Conservation (phyloP, 768 basidiomycete genomes). For the Ramaria sp. region DNA sequence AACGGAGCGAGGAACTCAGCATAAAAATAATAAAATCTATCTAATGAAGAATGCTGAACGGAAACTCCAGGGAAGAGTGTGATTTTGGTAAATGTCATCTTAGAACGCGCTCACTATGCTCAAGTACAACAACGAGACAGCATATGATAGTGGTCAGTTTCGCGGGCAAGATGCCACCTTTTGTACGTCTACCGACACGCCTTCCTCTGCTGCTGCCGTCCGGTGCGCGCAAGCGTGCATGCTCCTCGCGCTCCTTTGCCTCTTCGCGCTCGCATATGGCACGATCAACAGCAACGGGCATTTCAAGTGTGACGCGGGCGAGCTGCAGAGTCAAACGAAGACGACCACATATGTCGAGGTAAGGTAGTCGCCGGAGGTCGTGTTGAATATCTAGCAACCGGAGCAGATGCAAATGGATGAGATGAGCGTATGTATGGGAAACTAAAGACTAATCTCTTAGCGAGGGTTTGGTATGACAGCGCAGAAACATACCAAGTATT, state of each 20-base stretch:
- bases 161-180: neutral
- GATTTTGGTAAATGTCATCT: neutral
- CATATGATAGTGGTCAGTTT: neutral
- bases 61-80: neutral
- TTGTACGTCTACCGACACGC: neutral
- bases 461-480: neutral
- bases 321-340: slow-evolving; percentile 69
- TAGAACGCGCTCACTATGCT: neutral
- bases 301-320: slow-evolving; percentile 61
- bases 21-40: too few species aligned
- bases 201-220: neutral
- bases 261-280: slow-evolving; percentile 43
- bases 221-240: neutral
- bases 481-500: slow-evolving; percentile 46
- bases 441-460: slow-evolving; percentile 29
- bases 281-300: slow-evolving; percentile 64
- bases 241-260: neutral
- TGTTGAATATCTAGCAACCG: slow-evolving; percentile 76
- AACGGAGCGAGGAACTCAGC: neutral
- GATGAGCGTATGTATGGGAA: slow-evolving; percentile 65
- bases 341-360: slow-evolving; percentile 67
- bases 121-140: neutral
- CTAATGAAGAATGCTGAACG: neutral
- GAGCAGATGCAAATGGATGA: slow-evolving; percentile 61
- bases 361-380: slow-evolving; percentile 63